A percentile compares a stretch with the other conserved stretches of the same genome.
phyloP scores from a whole-genome alignment of 2,329 filamentous ascomycete species.

The Hymenoscyphus fructigenus region DNA sequence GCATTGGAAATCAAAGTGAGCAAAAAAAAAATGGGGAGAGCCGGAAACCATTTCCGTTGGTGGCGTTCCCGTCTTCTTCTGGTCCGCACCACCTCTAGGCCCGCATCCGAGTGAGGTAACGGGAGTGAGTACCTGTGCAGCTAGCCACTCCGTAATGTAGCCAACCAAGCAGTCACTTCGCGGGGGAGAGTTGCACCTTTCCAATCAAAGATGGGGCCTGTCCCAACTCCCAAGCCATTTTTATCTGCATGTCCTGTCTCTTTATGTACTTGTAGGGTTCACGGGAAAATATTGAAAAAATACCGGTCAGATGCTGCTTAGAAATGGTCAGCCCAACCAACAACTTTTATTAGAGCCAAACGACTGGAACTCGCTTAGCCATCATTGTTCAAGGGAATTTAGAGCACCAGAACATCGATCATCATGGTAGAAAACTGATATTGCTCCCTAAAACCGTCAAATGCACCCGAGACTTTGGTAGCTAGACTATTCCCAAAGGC shows the following conservation, averaged over 20 bases:
- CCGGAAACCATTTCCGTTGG: neutral
- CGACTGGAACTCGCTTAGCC: no score
- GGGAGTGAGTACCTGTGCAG: neutral
- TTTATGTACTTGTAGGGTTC: no score
- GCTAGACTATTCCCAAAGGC: no score
- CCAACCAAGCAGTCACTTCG: neutral
- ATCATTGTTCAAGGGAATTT: no score
- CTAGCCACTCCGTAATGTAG: neutral
- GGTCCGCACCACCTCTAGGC: neutral
- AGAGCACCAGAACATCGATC: no score
- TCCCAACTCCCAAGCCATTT: neutral
- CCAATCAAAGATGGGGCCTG: neutral
- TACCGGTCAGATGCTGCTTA: no score
- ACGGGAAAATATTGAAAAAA: no score
- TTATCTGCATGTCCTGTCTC: neutral
- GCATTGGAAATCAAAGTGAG: neutral
- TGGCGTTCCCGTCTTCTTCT: neutral
- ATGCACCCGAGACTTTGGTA: no score
- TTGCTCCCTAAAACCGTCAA: no score
- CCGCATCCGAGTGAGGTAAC: neutral
- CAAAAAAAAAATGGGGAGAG: neutral
- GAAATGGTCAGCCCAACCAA: no score
- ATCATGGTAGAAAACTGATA: no score
- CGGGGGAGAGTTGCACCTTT: neutral
- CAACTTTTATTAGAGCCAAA: no score